Conservation (phyloP, 495 filamentous ascomycete genomes). For the Penicillium parvum region DNA sequence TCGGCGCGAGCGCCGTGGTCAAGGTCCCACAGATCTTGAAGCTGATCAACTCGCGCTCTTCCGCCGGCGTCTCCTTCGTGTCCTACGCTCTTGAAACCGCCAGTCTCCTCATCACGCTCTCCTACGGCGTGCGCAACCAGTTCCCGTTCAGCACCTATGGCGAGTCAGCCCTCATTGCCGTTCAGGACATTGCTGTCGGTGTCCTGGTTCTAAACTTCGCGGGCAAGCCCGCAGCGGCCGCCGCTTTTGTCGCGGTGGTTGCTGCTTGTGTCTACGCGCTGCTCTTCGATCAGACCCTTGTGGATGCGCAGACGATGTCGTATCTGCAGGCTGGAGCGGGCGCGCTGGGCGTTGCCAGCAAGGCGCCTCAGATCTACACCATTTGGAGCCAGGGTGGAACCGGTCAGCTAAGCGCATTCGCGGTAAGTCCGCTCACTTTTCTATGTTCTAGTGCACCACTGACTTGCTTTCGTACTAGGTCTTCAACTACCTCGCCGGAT, state of each 20-base stretch:
- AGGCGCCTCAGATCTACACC: slow-evolving; percentile 84
- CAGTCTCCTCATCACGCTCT: slow-evolving; percentile 76
- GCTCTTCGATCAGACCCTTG: slow-evolving; percentile 59
- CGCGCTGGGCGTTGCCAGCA: slow-evolving; percentile 75
- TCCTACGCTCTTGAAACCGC: slow-evolving; percentile 87
- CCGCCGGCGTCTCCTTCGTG: slow-evolving; percentile 79
- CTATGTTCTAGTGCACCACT: slow-evolving; percentile 2
- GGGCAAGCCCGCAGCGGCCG: slow-evolving; percentile 59
- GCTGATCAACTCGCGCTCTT: slow-evolving; percentile 71
- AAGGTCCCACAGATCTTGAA: slow-evolving; percentile 96
- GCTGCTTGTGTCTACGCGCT: slow-evolving; percentile 62
- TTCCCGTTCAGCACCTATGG: slow-evolving; percentile 96
- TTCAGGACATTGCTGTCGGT: slow-evolving; percentile 86
- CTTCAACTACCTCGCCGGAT: slow-evolving; percentile 93
- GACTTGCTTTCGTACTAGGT: slow-evolving; percentile 53
- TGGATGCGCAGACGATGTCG: slow-evolving; percentile 63
- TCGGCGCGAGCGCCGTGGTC: slow-evolving; percentile 80
- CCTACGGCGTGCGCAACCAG: slow-evolving; percentile 82
- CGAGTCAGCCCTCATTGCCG: slow-evolving; percentile 84
- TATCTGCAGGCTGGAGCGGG: slow-evolving; percentile 84
- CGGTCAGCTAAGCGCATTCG: slow-evolving; percentile 92
- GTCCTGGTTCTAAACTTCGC: slow-evolving; percentile 77
- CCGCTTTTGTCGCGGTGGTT: slow-evolving; percentile 68
- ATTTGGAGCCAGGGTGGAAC: slow-evolving; percentile 82
- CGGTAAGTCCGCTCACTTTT: slow-evolving; percentile 49